Base-by-base conservation (phyloP, 208 protist species). In the Leishmania arabica region DNA sequence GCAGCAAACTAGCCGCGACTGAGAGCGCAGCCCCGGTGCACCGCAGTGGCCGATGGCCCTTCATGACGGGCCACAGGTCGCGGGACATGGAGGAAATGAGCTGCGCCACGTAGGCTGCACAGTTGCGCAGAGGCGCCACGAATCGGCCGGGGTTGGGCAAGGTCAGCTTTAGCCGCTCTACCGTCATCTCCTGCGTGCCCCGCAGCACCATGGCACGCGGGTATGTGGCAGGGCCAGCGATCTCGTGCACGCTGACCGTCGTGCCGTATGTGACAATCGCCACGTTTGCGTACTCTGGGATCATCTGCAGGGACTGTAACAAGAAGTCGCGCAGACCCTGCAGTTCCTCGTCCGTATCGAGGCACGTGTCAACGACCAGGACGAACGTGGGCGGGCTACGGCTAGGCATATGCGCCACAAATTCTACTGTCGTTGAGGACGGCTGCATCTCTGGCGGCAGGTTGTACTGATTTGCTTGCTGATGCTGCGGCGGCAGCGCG, bases 181-280 rank as follows among this genome's bases (percentile, higher is more conserved):
- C 82, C 47, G 85, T 92, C 64, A 97, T 86, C 78, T 97, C 90
- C 70, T 95, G 89, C 54, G 89, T 88, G 45, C 95, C 95, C 68
- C 92, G 96, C 68, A 97, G 80, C 64, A 95, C 91, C 72, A 92
- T 83, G 17, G 97, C 89, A 66, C 97, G 93, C 17, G 98, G 93
- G 79, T 96, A 92, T 47, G 94, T 84, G 73, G 84, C 97, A 74
- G 80, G 79, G 6, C 83, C 85, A 56, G 83, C 79, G 40, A 98
- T 75, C 72, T 98, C 92, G 82, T 98, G 93, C 77, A 98, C 65
- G 75, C 96, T 91, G 79, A 99, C 97, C 6, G 96, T 99, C 2
- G 98, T 98, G 34, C 99, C 99, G 85, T 98, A 99, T 2, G 99
- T 99, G 79, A 99, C 99, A n/a, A 99, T 85, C 75, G 98, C 98